A percentile compares a stretch with the other conserved stretches of the same genome.
Conservation (phyloP, 2,329 filamentous ascomycete genomes). For the Paecilomyces formosus region DNA sequence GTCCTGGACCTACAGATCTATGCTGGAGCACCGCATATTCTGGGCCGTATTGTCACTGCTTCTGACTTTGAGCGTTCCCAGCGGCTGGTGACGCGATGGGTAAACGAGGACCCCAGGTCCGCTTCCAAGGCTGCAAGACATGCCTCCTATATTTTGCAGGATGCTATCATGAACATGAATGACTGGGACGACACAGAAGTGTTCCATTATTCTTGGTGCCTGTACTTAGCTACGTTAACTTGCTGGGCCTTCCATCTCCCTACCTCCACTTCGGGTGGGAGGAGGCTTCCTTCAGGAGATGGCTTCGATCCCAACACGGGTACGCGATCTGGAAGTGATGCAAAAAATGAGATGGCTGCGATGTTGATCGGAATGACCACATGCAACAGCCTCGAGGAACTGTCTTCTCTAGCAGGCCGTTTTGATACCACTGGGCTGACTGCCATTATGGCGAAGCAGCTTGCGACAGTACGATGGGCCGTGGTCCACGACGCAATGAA, state of each 20-base stretch:
- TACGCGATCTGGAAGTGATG: conserved; percentile 34
- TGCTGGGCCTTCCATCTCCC: conserved; percentile 53
- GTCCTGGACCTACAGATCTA: conserved; percentile 57
- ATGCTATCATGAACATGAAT: conserved; percentile 43
- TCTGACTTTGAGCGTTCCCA: conserved; percentile 45
- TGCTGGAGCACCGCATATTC: conserved; percentile 52
- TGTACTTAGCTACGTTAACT: conserved; percentile 53
- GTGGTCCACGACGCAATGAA: conserved; percentile 56
- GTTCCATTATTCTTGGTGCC: conserved; percentile 57
- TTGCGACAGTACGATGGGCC: conserved; percentile 54
- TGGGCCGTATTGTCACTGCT: conserved; percentile 47
- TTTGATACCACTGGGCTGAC: conserved; percentile 47
- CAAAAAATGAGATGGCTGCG: conserved; percentile 25
- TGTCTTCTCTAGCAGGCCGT: conserved; percentile 33
- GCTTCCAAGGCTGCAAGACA: conserved; percentile 47
- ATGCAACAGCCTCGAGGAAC: conserved; percentile 25
- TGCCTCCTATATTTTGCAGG: conserved; percentile 46
- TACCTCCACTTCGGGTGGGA: conserved; percentile 4
- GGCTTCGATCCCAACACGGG: conserved; percentile 17
- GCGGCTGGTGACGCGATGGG: conserved; percentile 48
- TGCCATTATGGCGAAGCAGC: conserved; percentile 47
- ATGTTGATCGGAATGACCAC: conserved; percentile 28
- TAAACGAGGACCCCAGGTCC: conserved; percentile 15
- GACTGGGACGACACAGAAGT: conserved; percentile 47
- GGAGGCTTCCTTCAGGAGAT: conserved; percentile 1